Evolutionary conservation across 768 basidiomycete species (phyloP), one percentile per base, ranked within the genome.

Genomic region (Basidioascus undulatus): DNA sequence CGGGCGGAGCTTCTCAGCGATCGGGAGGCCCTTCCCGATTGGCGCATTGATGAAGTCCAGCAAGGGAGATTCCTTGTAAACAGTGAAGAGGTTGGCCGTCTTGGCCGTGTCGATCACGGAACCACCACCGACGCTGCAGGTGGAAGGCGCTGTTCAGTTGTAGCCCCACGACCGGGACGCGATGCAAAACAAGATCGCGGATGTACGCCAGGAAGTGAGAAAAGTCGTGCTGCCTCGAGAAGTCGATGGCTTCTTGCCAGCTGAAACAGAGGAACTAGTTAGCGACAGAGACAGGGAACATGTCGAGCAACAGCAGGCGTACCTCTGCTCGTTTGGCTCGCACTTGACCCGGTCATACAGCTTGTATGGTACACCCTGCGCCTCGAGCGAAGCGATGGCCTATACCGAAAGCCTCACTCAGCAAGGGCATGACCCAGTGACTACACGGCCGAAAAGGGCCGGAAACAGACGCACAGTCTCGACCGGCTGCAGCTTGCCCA

Each of bases 1-100:
- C 12, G 89, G 89, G 7, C 71, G 62, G 19, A 96, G 63, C 15
- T 64, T 61, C 53, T 78, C 62, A 3, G 67, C 61, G 47, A 96
- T 76, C 3, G 87, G 81, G 30, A 75, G 65, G 7, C 87, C 87
- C 59, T 83, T 86, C 32, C 89, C 89, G 40, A 94, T 65, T 0
- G 89, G 89, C 1, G 89, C 86, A 54, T 94, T 96, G 59, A 94
- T 80, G 57, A 89, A 96, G 56, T 96, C 89, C 62, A 86, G 77
- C 9, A 94, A 62, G 31, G n/a, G n/a, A n/a, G n/a, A n/a, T n/a
- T 94, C 82, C 49, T 76, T 76, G 65, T 94, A 94, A 10, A 81
- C 80, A 0, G 78, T 67, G 58, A 86, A 87, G 70, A 96, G 52
- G 59, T 94, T 96, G 25, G 89, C 86, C 6, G 84, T 72, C 57